Conservation (phyloP, 768 basidiomycete species). For the Leucocoprinus sp. region DNA sequence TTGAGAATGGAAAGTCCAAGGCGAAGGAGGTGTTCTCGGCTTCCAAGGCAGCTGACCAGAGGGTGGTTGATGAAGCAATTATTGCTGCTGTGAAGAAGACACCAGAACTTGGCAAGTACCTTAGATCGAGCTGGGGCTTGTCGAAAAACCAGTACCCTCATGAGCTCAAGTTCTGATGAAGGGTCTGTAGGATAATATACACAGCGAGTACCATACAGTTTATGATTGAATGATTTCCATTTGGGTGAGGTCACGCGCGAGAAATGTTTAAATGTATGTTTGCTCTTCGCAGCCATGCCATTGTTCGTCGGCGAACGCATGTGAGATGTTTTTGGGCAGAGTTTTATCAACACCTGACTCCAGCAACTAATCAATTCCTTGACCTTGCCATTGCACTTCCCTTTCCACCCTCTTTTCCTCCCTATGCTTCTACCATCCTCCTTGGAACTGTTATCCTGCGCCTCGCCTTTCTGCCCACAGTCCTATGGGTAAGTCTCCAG, state of each 20-base stretch:
- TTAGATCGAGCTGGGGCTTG: constrained; percentile 87
- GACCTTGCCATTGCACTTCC: constrained; percentile 74
- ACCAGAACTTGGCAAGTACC: constrained; percentile 86
- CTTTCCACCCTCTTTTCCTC: constrained; percentile 55
- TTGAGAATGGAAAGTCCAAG: constrained; percentile 88
- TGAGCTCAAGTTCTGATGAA: constrained; percentile 75
- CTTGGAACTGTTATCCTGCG: constrained; percentile 56
- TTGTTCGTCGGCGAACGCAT: background rate
- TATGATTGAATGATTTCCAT: background rate
- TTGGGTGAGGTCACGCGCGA: constrained; percentile 1
- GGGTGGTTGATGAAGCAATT: constrained; percentile 72
- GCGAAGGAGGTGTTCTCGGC: constrained; percentile 81
- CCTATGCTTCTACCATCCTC: constrained; percentile 72
- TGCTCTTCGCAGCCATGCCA: constrained; percentile 11
- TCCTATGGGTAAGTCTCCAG: constrained; percentile 58
- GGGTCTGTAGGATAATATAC: no score
- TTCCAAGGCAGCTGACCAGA: constrained; percentile 86
- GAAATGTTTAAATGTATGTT: constrained; percentile 3
- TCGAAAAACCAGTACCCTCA: constrained; percentile 98
- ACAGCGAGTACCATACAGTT: background rate
- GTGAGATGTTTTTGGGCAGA: constrained; percentile 6
- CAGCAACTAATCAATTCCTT: constrained; percentile 53
- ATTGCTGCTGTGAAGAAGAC: constrained; percentile 84
- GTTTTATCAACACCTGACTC: constrained; percentile 22
- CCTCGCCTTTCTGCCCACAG: constrained; percentile 56